Evolutionary conservation across 1,284 basidiomycete species (phyloP).

Genomic region (Calocybe gambosa): DNA sequence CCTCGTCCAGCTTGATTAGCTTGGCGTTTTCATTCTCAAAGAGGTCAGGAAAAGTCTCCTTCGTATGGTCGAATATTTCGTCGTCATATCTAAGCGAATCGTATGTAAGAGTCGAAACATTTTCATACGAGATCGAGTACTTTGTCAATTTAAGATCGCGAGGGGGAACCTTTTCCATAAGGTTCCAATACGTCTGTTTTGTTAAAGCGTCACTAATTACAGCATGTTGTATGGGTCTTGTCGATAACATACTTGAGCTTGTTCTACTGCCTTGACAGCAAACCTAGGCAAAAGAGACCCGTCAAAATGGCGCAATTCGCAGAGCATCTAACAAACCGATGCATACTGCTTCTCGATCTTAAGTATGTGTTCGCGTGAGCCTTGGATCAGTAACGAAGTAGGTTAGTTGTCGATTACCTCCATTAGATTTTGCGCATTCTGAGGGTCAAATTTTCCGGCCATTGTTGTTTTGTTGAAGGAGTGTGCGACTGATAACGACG

Average conservation of each 20-base stretch:
- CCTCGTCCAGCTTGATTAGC: conserved; percentile 78
- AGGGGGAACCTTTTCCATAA: conserved; percentile 81
- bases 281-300: conserved; percentile 48
- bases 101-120: not conserved
- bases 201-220: not conserved
- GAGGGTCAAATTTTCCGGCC: conserved; percentile 69
- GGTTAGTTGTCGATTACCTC: conserved; percentile 49
- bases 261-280: conserved; percentile 94
- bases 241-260: conserved; percentile 67
- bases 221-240: not conserved
- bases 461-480: conserved; percentile 25
- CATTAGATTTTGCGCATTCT: conserved; percentile 82
- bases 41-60: conserved; percentile 82
- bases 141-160: conserved; percentile 75
- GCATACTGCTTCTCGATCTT: conserved; percentile 96
- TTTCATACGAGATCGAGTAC: conserved; percentile 37
- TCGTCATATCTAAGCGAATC: conserved; percentile 71
- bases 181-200: conserved; percentile 88
- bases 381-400: not conserved
- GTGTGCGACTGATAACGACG: conserved; percentile 16
- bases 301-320: not conserved
- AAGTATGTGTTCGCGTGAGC: conserved; percentile 1
- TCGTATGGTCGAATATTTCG: conserved; percentile 81
- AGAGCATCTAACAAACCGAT: not conserved
- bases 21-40: conserved; percentile 57